Conservation (phyloP, 2,329 filamentous ascomycete species). For the Fusarium falciforme region DNA sequence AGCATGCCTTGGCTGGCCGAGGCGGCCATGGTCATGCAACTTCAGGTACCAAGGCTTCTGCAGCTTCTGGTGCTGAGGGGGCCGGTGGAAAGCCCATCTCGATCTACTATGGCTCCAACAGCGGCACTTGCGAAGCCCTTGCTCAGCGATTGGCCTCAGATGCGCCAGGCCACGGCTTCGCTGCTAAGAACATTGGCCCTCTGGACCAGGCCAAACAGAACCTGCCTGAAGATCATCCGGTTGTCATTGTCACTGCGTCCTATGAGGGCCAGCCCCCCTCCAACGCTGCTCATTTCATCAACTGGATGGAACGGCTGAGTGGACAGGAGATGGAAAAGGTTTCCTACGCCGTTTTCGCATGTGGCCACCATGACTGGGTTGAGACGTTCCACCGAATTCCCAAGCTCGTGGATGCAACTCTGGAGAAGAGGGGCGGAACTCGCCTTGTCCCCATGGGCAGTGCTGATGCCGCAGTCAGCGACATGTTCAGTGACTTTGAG, state of each 20-base stretch:
- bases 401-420: conserved; percentile 66
- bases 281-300: conserved; percentile 75
- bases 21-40: conserved; percentile 5
- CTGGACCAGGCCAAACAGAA: conserved; percentile 72
- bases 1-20: conserved; percentile 54
- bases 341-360: conserved; percentile 77
- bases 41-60: conserved; percentile 8
- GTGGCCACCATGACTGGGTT: conserved; percentile 68
- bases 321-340: conserved; percentile 65
- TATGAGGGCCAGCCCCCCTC: conserved; percentile 82
- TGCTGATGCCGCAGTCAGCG: conserved; percentile 70
- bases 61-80: background rate
- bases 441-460: conserved; percentile 60
- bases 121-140: conserved; percentile 78
- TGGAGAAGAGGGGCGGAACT: conserved; percentile 52
- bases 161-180: conserved; percentile 70
- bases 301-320: conserved; percentile 67
- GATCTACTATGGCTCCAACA: conserved; percentile 80
- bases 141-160: conserved; percentile 71
- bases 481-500: conserved; percentile 77
- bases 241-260: conserved; percentile 75
- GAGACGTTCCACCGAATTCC: conserved; percentile 76
- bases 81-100: conserved; percentile 60
- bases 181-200: conserved; percentile 61
- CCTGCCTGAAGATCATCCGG: conserved; percentile 69